These are phyloP conservation scores for Cylindrodendrum hubeiense DNA, from an alignment of 2,329 filamentous ascomycete species.

Conservation along the genomic window DNA sequence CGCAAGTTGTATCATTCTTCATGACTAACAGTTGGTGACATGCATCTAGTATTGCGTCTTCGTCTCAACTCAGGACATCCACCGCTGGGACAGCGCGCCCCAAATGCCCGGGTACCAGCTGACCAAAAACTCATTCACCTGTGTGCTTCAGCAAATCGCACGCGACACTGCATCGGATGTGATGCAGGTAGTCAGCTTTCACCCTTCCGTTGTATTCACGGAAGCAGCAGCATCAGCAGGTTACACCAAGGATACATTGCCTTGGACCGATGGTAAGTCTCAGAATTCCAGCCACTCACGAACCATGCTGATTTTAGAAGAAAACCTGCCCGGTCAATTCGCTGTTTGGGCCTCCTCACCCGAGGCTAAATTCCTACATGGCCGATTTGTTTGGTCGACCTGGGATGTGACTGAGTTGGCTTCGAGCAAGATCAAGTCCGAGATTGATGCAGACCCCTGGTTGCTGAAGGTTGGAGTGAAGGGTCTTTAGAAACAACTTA, in stretches of 20 bases:
- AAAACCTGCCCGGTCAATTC: slow-evolving; percentile 56
- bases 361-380: slow-evolving; percentile 60
- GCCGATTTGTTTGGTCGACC: slow-evolving; percentile 61
- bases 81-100: slow-evolving; percentile 41
- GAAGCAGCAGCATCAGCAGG: slow-evolving; percentile 40
- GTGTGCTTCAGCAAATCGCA: slow-evolving; percentile 52
- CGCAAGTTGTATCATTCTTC: not conserved
- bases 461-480: slow-evolving; percentile 41
- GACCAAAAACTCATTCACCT: slow-evolving; percentile 52
- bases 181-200: slow-evolving; percentile 55
- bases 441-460: slow-evolving; percentile 33
- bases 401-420: slow-evolving; percentile 64
- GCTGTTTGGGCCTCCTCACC: slow-evolving; percentile 56
- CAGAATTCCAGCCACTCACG: no score
- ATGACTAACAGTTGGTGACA: accelerated
- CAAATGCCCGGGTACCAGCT: slow-evolving; percentile 48
- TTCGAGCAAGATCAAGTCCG: slow-evolving; percentile 12
- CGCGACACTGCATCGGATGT: slow-evolving; percentile 44
- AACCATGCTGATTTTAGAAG: slow-evolving; percentile 28
- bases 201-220: slow-evolving; percentile 55
- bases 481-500: slow-evolving; percentile 26
- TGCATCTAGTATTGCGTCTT: slow-evolving; percentile 26
- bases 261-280: slow-evolving; percentile 35
- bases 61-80: slow-evolving; percentile 38
- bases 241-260: slow-evolving; percentile 36